Evolutionary conservation across 768 basidiomycete species (phyloP), one percentile per base, ranked within the genome.

Genomic region (Suillus lakei): DNA sequence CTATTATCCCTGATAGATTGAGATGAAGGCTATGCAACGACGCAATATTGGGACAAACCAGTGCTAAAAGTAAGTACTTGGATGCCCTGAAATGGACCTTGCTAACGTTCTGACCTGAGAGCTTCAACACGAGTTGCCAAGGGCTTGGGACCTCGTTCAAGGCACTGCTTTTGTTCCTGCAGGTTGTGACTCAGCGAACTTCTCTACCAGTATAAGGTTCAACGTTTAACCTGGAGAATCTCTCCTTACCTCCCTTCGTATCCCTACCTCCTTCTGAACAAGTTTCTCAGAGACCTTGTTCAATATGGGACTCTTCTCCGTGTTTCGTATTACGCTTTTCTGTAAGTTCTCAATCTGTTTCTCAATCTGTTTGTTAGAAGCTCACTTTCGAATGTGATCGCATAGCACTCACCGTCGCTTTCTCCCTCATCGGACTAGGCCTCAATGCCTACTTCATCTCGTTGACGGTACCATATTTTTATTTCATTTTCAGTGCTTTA

Each of bases 391-490:
- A 39, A 41, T 54, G 15, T 34, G 12, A 23, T 48, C 39, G 12
- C 15, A 36, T 44, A 76, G 76, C 60, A 58, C 6, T 28, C 39
- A 51, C 70, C 4, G 51, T 60, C 3, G 9, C 76, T 10, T 75
- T 79, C 60, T 70, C 78, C 5, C 0, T 79, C 38, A 70, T 82
- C 58, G 76, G 69, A 23, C 61, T 82, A 26, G 74, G 69, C 15
- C 1, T 81, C 2, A 66, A 71, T 6, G 80, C 72, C 16, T 50
- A 71, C 60, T 53, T 80, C 38, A 69, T 74, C 61, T 66, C 72
- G 12, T 60, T 72, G 60, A 70, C 73, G 5, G 53, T 62, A 12
- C 12, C 60, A 21, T 62, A 69, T 46, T 59, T 63, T 10, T 75
- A 75, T 16, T 66, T 36, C 38, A 63, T 23, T 10, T 82, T 73